Conservation (phyloP, 805 yeast species). For the Candida verbasci region DNA sequence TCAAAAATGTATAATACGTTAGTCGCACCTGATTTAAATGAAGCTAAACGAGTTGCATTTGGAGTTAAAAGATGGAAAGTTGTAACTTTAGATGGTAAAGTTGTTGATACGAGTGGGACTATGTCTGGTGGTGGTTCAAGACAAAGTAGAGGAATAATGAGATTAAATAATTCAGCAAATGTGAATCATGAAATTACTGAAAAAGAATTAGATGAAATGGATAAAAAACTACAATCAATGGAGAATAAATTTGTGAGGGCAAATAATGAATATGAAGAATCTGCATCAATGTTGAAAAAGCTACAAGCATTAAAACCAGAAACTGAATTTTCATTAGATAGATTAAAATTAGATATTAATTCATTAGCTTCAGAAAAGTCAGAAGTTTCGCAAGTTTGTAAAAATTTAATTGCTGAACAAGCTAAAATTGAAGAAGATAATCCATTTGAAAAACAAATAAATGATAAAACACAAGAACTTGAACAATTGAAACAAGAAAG, state of each 20-base stretch:
- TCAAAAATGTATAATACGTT: conserved; percentile 83
- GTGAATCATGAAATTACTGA: conserved; percentile 45
- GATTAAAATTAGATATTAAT: conserved; percentile 59
- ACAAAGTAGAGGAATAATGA: conserved; percentile 74
- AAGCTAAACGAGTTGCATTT: conserved; percentile 86
- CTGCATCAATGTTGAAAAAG: conserved; percentile 54
- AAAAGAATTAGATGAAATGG: conserved; percentile 48
- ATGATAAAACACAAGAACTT: conserved; percentile 20
- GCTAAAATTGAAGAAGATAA: conserved; percentile 23
- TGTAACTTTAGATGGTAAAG: conserved; percentile 87
- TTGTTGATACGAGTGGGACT: conserved; percentile 91
- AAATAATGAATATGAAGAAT: conserved; percentile 49
- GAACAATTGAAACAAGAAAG: conserved; percentile 14
- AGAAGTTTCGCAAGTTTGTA: conserved; percentile 41
- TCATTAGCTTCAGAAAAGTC: conserved; percentile 51
- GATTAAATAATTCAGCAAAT: conserved; percentile 29
- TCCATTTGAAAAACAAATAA: conserved; percentile 37
- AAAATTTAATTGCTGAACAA: conserved; percentile 38
- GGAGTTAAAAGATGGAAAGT: conserved; percentile 79
- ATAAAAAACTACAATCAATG: conserved; percentile 44
- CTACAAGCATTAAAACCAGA: conserved; percentile 68
- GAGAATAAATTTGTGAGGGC: conserved; percentile 53
- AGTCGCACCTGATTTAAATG: conserved; percentile 72
- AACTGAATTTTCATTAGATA: conserved; percentile 57
- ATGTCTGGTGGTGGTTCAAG: conserved; percentile 93